Base-by-base conservation (phyloP, 805 yeast species). In the Candida maris region DNA sequence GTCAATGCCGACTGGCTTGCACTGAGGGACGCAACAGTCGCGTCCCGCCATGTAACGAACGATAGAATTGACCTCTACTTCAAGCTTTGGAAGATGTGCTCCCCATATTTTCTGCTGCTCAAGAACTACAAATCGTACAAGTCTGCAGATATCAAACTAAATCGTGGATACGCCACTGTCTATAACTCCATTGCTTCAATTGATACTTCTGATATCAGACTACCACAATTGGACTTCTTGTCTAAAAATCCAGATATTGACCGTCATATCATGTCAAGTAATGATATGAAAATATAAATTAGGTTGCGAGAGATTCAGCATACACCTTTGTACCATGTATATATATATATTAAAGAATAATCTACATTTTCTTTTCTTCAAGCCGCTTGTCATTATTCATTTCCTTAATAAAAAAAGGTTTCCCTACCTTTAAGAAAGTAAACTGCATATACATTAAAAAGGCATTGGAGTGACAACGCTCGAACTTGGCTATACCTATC, bases 1-100 rank as follows among this genome's bases (percentile, higher is more conserved):
- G 85, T 87, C 7, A 77, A 77, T 55, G 91, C 93, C 10, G 91
- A 85, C 62, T 84, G 91, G 91, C 81, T 85, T 32, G 84, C 91
- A 3, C 62, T 85, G 38, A 75, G 89, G 64, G 88, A 81, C 57
- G 85, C 91, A n/a, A 83, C 93, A 4, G 67, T 77, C 28, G 61
- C 64, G 34, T 67, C 79, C 3, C 38, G 45, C 1, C 51, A 54
- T 9, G 60, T 56, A 32, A 39, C 47, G 3, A 39, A 65, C 4
- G 70, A 66, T 19, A 71, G 83, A 54, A 67, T 70, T 41, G 64
- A 68, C 21, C 59, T 78, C 19, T 80, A 78, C 51, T 68, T 75
- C 56, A 65, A 72, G 28, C 59, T 80, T 36, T 73, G 77, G 44
- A 70, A 73, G 44, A 47, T 65, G 23, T 77, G 70, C 38, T 66